Base-by-base conservation (phyloP, 2,329 filamentous ascomycete species). In the Ophiocordyceps polyrhachis-furcata region DNA sequence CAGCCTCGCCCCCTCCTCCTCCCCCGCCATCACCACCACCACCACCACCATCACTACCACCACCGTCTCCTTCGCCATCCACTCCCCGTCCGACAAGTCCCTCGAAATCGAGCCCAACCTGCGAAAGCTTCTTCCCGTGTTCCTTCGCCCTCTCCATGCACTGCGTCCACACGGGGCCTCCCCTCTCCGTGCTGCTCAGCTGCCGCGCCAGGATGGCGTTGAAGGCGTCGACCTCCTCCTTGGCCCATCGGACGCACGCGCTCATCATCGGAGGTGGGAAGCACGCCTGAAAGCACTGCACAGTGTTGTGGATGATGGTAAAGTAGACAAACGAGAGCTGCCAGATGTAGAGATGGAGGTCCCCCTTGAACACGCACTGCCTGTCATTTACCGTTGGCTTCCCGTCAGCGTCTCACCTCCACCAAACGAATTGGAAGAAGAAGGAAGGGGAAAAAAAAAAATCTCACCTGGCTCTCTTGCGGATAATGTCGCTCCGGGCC, bases 211-310 rank as follows among this genome's bases (percentile, higher is more conserved):
- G 68, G 43, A 91, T 78, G 41, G 71, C 71, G 55, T 95, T 96
- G 68, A 96, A 96, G 2, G 79, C 79, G 53, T 95, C 88, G 1
- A 96, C 78, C 58, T 93, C 80, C 53, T 91, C 82, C 62, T 95
- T 96, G n/a, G 87, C 88, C 91, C 91, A 98, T 58, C 89, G 93
- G 54, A 98, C 89, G 54, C 87, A 93, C 0, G 88, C 87, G 55
- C 86, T 93, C 73, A 91, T 93, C 68, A 91, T 85, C 14, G 79
- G 70, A 23, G 84, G 73, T 12, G 87, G 81, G 58, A 96, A 96
- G 59, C 86, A 93, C 44, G 70, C 67, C 57, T 93, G 86, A 62
- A 91, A 95, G 56, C 84, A 88, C 55, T 76, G 74, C 48, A 96
- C 83, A 0, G 91, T 96, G 62, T 96, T 95, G 53, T 85, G 80